Percentiles rank a stretch among this genome's conserved stretches.
These are phyloP conservation scores for Didymellaceae sp. DNA, from an alignment of 2,329 filamentous ascomycete genomes.

Conservation along the genomic window DNA sequence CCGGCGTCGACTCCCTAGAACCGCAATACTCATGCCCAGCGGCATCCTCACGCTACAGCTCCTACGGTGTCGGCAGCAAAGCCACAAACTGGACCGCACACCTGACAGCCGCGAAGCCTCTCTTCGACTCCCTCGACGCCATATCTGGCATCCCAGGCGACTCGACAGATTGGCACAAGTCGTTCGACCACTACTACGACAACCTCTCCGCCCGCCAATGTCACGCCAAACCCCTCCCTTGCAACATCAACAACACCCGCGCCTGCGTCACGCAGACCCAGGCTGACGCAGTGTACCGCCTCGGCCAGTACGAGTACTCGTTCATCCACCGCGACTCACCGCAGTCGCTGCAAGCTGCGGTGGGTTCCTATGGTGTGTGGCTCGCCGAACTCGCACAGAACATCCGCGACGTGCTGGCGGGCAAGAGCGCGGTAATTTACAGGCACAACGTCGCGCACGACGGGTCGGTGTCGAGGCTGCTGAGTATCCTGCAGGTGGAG, in stretches of 20 bases:
- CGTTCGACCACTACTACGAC: constrained; percentile 84
- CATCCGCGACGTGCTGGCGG: constrained; percentile 56
- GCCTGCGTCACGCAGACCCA: constrained; percentile 68
- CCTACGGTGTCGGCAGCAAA: constrained; percentile 55
- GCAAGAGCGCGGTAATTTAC: constrained; percentile 57
- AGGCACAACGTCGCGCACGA: constrained; percentile 83
- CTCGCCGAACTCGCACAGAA: constrained; percentile 73
- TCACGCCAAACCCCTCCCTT: constrained; percentile 75
- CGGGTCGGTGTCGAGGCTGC: constrained; percentile 70
- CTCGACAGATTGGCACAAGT: constrained; percentile 70
- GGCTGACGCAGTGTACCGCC: constrained; percentile 73
- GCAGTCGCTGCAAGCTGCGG: constrained; percentile 66
- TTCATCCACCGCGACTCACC: constrained; percentile 75
- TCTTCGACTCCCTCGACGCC: constrained; percentile 68
- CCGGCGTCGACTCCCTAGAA: constrained; percentile 73
- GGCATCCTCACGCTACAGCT: constrained; percentile 54
- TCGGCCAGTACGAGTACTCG: constrained; percentile 82
- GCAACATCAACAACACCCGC: constrained; percentile 59
- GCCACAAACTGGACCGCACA: constrained; percentile 67
- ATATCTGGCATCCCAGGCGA: constrained; percentile 68
- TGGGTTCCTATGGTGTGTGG: constrained; percentile 73
- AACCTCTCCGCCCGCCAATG: constrained; percentile 82
- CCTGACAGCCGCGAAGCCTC: constrained; percentile 60
- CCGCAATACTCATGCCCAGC: constrained; percentile 72
- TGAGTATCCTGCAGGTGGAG: constrained; percentile 74